phyloP scores from a whole-genome alignment of 2,329 filamentous ascomycete species.

The Pseudonectria buxi region DNA sequence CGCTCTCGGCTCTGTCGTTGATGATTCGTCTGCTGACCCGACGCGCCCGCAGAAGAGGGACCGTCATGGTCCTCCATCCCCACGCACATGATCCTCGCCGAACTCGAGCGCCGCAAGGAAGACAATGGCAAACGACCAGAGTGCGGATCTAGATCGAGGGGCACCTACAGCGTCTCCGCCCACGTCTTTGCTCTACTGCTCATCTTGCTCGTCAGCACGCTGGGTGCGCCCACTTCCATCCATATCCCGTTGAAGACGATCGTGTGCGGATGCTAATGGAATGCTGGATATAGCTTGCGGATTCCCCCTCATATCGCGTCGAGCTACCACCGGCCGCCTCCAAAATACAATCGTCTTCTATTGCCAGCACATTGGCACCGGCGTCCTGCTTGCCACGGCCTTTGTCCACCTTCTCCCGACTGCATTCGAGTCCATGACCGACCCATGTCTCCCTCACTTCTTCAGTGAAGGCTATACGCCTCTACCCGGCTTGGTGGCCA shows the following conservation, averaged over 20 bases:
- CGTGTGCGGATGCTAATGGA: constrained; percentile 1
- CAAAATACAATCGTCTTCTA: constrained; percentile 57
- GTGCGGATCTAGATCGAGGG: constrained; percentile 46
- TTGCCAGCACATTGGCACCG: constrained; percentile 71
- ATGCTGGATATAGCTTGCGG: constrained; percentile 46
- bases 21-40: neutral
- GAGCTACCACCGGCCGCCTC: constrained; percentile 48
- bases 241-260: neutral
- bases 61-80: constrained; percentile 41
- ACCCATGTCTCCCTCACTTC: constrained; percentile 67
- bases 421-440: constrained; percentile 59
- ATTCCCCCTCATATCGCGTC: constrained; percentile 58
- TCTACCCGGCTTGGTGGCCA: constrained; percentile 74
- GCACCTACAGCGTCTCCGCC: constrained; percentile 57
- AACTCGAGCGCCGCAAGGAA: constrained; percentile 41
- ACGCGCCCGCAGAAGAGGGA: constrained; percentile 15
- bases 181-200: constrained; percentile 63
- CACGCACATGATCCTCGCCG: constrained; percentile 45
- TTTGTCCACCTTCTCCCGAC: constrained; percentile 72
- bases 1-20: neutral
- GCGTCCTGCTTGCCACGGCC: constrained; percentile 78
- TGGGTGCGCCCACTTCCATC: constrained; percentile 34
- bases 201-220: constrained; percentile 54
- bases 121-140: constrained; percentile 36
- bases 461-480: constrained; percentile 76